Base-by-base conservation (phyloP, 208 protist species). In the Trypanosoma caninum region DNA sequence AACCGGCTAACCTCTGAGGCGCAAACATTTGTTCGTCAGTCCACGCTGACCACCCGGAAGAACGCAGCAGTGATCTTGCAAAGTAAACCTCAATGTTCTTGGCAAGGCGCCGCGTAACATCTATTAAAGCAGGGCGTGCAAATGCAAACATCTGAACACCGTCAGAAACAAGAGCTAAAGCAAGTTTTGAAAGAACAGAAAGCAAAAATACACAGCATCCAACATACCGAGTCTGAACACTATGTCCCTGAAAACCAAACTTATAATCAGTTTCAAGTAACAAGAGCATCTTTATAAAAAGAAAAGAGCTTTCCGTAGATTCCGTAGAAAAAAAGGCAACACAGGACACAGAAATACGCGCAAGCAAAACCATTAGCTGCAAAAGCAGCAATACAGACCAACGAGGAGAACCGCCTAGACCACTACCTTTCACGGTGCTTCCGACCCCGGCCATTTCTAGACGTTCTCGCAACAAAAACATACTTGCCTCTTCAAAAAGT, bases 21-120 rank as follows among this genome's bases (percentile, higher is more conserved):
- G 33, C 30, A 52, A 84, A 84, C 66, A 91, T 58, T 34, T 77
- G 69, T 27, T 28, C 68, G 41, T 78, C 65, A 11, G 74, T 78
- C 80, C 77, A 87, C 30, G 74, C 68, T 55, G 59, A 14, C 83
- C 83, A 90, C 10, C 77, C 79, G 6, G 33, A 22, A 11, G 56
- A 33, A 11, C 38, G 35, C 3, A 74, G 63, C 10, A 84, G 35
- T 16, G 37, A 30, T 1, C 23, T 22, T n/a, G 78, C 64, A 61
- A 72, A 74, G 27, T 51, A 34, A 8, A 16, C 37, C n/a, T 63
- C 73, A 13, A 86, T 56, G 5, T 53, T 56, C 14, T 31, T 11
- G 5, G 68, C 62, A 38, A 67, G 7, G 3, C 59, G 54, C 16
- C 55, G 16, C 25, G 64, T 59, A 1, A 86, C 52, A 10, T 59